phyloP scores from a whole-genome alignment of 805 yeast species.

The Zygoascus bituminiphila region DNA sequence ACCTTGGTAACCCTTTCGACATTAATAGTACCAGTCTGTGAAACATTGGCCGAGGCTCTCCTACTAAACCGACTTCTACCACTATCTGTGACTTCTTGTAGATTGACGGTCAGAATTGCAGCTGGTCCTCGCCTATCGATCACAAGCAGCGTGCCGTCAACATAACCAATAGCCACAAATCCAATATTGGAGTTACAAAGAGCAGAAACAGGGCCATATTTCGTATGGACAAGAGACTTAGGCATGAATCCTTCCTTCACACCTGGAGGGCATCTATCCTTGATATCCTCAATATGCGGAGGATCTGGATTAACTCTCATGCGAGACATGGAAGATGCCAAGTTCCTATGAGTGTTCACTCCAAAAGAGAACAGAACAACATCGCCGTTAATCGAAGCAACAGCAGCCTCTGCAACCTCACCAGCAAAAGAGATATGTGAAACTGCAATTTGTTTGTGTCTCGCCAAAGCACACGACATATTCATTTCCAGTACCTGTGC shows the following conservation, averaged over 20 bases:
- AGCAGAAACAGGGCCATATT: conserved; percentile 46
- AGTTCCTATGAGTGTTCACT: conserved; percentile 32
- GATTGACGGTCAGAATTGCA: conserved; percentile 31
- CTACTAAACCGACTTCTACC: background rate
- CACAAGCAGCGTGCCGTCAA: conserved; percentile 63
- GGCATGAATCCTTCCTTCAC: conserved; percentile 59
- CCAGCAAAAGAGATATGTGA: conserved; percentile 64
- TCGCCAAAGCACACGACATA: conserved; percentile 41
- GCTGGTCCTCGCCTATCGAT: conserved; percentile 75
- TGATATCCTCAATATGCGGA: conserved; percentile 34
- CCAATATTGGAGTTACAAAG: conserved; percentile 68
- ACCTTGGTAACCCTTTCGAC: conserved; percentile 43
- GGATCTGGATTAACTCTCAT: conserved; percentile 4
- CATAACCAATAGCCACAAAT: conserved; percentile 73
- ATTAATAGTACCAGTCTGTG: background rate
- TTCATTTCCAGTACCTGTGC: conserved; percentile 52
- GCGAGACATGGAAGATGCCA: conserved; percentile 19
- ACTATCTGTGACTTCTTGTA: background rate
- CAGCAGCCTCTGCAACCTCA: conserved; percentile 66
- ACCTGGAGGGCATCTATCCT: conserved; percentile 43
- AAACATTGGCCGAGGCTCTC: background rate
- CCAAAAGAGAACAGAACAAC: conserved; percentile 70
- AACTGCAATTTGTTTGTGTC: conserved; percentile 38
- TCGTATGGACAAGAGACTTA: conserved; percentile 37
- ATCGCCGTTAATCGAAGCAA: conserved; percentile 60